A percentile compares a stretch with the other conserved stretches of the same genome.
These are phyloP conservation scores for Amanita jacksonii DNA, from an alignment of 768 basidiomycete species.

Conservation along the genomic window DNA sequence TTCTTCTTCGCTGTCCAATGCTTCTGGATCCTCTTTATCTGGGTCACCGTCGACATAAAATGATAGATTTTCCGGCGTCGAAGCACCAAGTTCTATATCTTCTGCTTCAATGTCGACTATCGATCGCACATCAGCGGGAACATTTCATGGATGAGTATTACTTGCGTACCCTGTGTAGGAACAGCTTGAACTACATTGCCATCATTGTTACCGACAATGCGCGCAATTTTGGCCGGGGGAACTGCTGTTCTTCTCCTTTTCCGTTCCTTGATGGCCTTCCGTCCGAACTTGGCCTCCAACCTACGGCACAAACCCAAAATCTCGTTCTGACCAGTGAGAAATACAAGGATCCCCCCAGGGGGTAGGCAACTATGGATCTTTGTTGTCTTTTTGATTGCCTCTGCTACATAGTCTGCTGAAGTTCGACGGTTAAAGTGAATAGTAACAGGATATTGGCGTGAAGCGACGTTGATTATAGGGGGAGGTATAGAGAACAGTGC, in stretches of 20 bases:
- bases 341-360: constrained; percentile 86
- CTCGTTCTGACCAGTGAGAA: constrained; percentile 94
- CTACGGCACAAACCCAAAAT: constrained; percentile 78
- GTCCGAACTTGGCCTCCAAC: constrained; percentile 70
- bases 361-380: constrained; percentile 93
- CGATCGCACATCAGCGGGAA: constrained; percentile 5
- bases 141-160: background rate
- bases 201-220: background rate
- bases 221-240: background rate
- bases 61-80: constrained; percentile 40
- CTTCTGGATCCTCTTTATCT: constrained; percentile 68
- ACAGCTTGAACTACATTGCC: constrained; percentile 18
- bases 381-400: constrained; percentile 81
- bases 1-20: constrained; percentile 67
- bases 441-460: constrained; percentile 92
- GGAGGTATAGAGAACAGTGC: constrained; percentile 75
- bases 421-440: constrained; percentile 89
- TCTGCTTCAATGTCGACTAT: constrained; percentile 73
- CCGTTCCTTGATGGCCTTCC: constrained; percentile 49
- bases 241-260: constrained; percentile 22
- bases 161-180: constrained; percentile 37
- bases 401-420: constrained; percentile 75
- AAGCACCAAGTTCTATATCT: constrained; percentile 61
- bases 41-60: constrained; percentile 58
- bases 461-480: constrained; percentile 84